Conservation (phyloP, 2,329 filamentous ascomycete genomes). For the Dichotomopilus funicola region DNA sequence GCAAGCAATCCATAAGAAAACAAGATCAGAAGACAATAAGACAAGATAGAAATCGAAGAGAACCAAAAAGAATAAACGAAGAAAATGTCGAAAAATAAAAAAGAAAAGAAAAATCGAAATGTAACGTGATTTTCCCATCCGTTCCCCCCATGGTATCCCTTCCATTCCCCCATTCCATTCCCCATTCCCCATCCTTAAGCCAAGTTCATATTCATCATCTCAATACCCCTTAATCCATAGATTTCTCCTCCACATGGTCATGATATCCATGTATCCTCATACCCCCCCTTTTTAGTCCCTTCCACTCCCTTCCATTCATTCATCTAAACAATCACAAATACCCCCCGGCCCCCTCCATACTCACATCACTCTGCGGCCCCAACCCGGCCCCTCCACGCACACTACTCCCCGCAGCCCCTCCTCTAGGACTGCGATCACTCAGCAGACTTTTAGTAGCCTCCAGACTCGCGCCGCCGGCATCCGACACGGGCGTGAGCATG, state of each 20-base stretch:
- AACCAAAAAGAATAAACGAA: neutral
- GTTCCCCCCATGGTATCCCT: neutral
- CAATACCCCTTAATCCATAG: neutral
- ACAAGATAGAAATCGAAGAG: neutral
- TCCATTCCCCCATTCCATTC: neutral
- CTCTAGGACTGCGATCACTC: slow-evolving; percentile 4
- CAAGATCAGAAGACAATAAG: neutral
- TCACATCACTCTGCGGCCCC: slow-evolving; percentile 29
- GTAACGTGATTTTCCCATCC: neutral
- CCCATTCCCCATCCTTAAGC: neutral
- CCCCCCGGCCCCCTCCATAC: slow-evolving; percentile 26
- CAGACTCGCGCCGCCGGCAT: slow-evolving; percentile 42
- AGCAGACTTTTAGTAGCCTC: slow-evolving; percentile 18
- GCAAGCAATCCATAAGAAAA: neutral
- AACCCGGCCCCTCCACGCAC: neutral
- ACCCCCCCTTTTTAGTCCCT: neutral
- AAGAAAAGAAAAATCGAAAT: neutral
- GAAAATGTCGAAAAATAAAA: neutral
- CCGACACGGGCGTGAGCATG: slow-evolving; percentile 44
- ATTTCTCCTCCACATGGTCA: neutral
- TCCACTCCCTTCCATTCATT: no score
- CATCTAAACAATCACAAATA: slow-evolving; percentile 11
- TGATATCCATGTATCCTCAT: neutral
- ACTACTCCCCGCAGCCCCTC: neutral
- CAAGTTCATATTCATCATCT: neutral